Evolutionary conservation across 1,284 basidiomycete species (phyloP), one percentile per base, ranked within the genome.

Genomic region (Pseudozyma thailandica): DNA sequence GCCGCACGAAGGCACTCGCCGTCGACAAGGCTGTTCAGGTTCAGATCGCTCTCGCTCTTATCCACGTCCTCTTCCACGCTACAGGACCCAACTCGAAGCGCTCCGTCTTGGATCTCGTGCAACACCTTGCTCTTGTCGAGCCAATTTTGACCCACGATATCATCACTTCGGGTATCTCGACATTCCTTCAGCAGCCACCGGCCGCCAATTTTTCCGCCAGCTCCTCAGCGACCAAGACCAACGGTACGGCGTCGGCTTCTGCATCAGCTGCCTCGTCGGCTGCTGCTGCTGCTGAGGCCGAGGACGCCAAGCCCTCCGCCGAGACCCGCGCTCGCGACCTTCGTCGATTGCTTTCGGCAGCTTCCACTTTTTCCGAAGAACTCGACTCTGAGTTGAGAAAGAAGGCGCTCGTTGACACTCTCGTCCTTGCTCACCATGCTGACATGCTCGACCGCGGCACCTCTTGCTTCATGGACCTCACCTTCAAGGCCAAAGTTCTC

Each of bases 381-480:
- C 57, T 66, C 44, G 57, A 62, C 12, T 18, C 51, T 12, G 47
- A 62, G 8, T 46, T 46, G 5, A 50, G 64, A 4, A 62, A 71
- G 45, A 62, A 68, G 28, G 70, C 73, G 18, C 68, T 83, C 1
- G 65, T 72, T n/a, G 66, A 72, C 33, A 68, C 80, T 6, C 63
- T 83, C n/a, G 70, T 83, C 20, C 51, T 76, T 9, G 60, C 78
- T n/a, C 81, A 83, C 49, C 62, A 74, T 28, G 27, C 76, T 20
- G 65, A 72, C 38, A 50, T 81, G 31, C 70, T 68, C 33, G 74
- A 73, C 43, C 51, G 59, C 27, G 72, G 74, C 52, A 61, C 69
- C 8, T 69, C 69, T 9, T 56, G 61, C 48, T 81, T 79, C 58
- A 74, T 79, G 60, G 73, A 75, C 31, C 72, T 82, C 52, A 80